Evolutionary conservation across 78 protist species (phyloP).

Genomic region (Guillardia theta): DNA sequence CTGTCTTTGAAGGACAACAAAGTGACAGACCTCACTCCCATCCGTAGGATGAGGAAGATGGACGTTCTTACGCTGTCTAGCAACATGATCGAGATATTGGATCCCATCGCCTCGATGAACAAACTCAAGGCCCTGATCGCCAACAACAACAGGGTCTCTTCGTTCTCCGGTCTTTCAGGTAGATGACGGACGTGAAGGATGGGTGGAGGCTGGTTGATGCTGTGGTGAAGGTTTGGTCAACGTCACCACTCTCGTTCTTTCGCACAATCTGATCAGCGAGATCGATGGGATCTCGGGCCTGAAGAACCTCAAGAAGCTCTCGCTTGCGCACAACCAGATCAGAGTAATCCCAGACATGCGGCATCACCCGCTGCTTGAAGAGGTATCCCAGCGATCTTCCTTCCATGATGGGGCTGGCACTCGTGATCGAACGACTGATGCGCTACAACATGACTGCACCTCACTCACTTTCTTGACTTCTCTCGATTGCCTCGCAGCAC

Average conservation of each 20-base stretch:
- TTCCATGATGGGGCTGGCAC: no score
- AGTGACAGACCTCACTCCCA: background rate
- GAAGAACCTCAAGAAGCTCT: background rate
- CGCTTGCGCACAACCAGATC: slow-evolving; percentile 32
- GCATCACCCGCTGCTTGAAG: background rate
- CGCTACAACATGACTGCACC: no score
- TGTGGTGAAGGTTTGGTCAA: background rate
- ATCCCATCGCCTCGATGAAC: background rate
- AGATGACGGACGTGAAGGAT: no score
- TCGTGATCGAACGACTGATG: no score
- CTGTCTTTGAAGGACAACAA: background rate
- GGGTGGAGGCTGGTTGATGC: no score
- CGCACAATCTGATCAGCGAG: background rate
- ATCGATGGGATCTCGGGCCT: background rate
- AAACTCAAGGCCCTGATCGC: slow-evolving; percentile 20
- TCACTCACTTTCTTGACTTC: no score
- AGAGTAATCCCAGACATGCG: background rate
- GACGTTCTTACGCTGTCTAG: background rate
- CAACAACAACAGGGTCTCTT: slow-evolving; percentile 26
- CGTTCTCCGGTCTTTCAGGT: background rate
- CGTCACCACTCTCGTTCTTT: slow-evolving; percentile 21
- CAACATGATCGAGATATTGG: background rate
- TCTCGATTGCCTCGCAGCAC: no score
- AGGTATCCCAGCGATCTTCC: no score
- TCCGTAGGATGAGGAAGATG: background rate